A percentile compares a stretch with the other conserved stretches of the same genome.
Evolutionary conservation across 257 asterid species (phyloP).

Genomic region (Perilla frutescens): DNA sequence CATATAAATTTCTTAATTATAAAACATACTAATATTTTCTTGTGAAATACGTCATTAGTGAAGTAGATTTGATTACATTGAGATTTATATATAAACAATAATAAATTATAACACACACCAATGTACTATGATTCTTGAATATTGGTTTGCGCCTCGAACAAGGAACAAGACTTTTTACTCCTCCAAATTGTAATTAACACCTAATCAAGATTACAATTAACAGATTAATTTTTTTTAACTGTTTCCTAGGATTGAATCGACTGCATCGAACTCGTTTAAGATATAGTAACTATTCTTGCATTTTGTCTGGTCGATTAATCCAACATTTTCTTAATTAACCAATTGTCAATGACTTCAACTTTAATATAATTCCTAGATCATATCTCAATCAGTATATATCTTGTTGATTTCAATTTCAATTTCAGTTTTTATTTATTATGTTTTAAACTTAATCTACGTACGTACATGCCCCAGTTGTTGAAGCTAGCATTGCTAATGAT

Average conservation of each 20-base stretch:
- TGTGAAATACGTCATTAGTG: slow-evolving; percentile 1
- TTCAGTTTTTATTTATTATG: background rate
- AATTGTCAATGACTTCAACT: background rate
- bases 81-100: slow-evolving; percentile 20
- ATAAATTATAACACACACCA: background rate
- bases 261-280: slow-evolving; percentile 14
- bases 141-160: slow-evolving; percentile 34
- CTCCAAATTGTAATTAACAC: slow-evolving; percentile 28
- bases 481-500: background rate
- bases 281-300: background rate
- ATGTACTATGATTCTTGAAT: slow-evolving; percentile 23
- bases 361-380: background rate
- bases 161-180: slow-evolving; percentile 31
- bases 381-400: background rate
- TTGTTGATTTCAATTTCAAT: background rate
- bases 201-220: slow-evolving; percentile 22
- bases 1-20: no score
- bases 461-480: background rate
- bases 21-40: no score
- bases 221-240: background rate
- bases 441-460: background rate
- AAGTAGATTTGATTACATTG: slow-evolving; percentile 5
- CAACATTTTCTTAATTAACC: slow-evolving; percentile 16
- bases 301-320: slow-evolving; percentile 29
- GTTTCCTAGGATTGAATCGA: slow-evolving; percentile 35